Base-by-base conservation (phyloP, 1,284 basidiomycete species). In the Marasmius fiardii region DNA sequence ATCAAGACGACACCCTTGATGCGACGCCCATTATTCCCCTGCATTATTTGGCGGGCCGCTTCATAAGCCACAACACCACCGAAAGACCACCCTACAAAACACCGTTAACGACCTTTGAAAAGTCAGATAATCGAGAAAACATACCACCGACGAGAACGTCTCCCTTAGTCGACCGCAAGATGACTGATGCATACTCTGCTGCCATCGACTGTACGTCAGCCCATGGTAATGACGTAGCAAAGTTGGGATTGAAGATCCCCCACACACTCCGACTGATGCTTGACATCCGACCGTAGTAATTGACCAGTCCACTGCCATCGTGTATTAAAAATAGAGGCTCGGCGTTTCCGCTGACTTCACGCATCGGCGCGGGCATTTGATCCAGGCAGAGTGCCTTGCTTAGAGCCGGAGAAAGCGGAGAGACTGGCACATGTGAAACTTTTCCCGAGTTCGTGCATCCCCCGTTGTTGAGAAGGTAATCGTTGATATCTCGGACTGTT, bases 61-160 rank as follows among this genome's bases (percentile, higher is more conserved):
- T 88, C 86, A 61, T 81, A 88, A 0, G 88, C 85, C 0, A 82
- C 79, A 10, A 88, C 79, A 3, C 88, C 88, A 16, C 88, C 88
- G 63, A 90, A 88, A 4, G 88, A 90, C 87, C 88, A 90, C 0
- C 88, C 87, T 86, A 57, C 6, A 12, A 39, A 21, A 51, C 43
- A 41, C 52, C 7, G 20, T 24, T 34, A 52, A 37, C 20, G 4
- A 43, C 21, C 28, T 48, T 12, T 47, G 51, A 10, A 28, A 26
- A 8, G 51, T 12, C 3, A 20, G 7, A 53, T 45, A 18, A 49
- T 23, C 28, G 2, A 39, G 21, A 31, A 39, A 34, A 62, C 76
- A 55, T 60, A 86, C 88, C 88, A 66, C 88, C 86, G 3, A 90
- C 63, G 0, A 87, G 67, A 5, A 83, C 60, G 1, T 71, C 69